These are phyloP conservation scores for Cucurbita ficifolia DNA, from an alignment of 306 rosid genomes.

Conservation along the genomic window DNA sequence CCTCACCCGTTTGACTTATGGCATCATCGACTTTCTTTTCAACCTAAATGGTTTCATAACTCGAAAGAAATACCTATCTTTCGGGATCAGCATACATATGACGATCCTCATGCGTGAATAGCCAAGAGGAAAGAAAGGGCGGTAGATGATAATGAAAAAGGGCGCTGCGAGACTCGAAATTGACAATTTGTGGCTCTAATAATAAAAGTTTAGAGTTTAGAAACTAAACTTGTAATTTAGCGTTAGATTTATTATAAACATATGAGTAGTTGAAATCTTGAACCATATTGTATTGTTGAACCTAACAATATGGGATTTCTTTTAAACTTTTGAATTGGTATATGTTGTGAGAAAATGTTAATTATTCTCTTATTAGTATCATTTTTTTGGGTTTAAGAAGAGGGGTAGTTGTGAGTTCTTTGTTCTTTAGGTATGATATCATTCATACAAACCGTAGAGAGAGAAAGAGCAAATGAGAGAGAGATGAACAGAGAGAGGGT, in stretches of 20 bases:
- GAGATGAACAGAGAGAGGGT: neutral
- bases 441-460: slow-evolving; percentile 24
- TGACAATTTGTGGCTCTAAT: too few species aligned
- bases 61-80: too few species aligned
- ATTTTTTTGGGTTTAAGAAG: slow-evolving; percentile 4
- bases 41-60: too few species aligned
- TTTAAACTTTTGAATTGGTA: neutral
- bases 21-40: too few species aligned
- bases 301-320: neutral
- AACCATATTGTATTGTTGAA: neutral
- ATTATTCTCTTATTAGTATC: slow-evolving; percentile 15
- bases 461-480: neutral
- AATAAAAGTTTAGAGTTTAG: too few species aligned
- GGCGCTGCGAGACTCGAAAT: too few species aligned
- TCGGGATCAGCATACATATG: too few species aligned
- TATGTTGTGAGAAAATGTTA: neutral
- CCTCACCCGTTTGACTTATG: too few species aligned
- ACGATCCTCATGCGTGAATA: too few species aligned
- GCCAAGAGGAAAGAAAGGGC: too few species aligned
- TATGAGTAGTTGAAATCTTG: neutral
- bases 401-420: slow-evolving; percentile 57
- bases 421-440: slow-evolving; percentile 43
- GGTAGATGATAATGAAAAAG: too few species aligned
- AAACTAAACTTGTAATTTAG: neutral
- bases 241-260: neutral